Percentiles rank a stretch among this genome's conserved stretches.
phyloP scores from a whole-genome alignment of 2,329 filamentous ascomycete species.

The Hypoxylon sp. region DNA sequence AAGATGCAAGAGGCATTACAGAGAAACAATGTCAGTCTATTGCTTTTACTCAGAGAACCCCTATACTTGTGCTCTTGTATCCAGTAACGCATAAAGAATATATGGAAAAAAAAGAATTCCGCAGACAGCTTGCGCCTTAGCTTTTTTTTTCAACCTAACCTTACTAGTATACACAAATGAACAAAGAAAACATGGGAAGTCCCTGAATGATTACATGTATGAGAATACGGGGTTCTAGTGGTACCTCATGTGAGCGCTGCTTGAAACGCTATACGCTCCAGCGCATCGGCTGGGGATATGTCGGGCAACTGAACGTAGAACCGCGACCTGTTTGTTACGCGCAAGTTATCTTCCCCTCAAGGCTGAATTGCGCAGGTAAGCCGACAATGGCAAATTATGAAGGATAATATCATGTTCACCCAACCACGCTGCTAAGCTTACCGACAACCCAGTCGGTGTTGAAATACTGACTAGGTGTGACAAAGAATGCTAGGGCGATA shows the following conservation, averaged over 20 bases:
- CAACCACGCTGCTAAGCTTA: slow-evolving; percentile 27
- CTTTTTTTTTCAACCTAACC: slow-evolving; percentile 27
- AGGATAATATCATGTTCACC: slow-evolving; percentile 31
- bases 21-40: slow-evolving; percentile 21
- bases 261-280: slow-evolving; percentile 11
- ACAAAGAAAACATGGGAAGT: slow-evolving; percentile 22
- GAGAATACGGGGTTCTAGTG: slow-evolving; percentile 9
- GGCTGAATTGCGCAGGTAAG: slow-evolving; percentile 8
- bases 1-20: neutral
- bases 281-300: slow-evolving; percentile 1
- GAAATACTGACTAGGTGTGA: slow-evolving; percentile 66
- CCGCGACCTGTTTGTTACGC: slow-evolving; percentile 7
- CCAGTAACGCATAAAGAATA: neutral
- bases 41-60: slow-evolving; percentile 11
- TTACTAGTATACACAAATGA: slow-evolving; percentile 34
- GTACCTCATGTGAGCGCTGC: slow-evolving; percentile 8
- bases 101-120: neutral
- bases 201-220: slow-evolving; percentile 15
- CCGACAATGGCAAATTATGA: neutral
- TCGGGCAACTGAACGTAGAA: slow-evolving; percentile 13
- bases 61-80: slow-evolving; percentile 23
- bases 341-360: slow-evolving; percentile 12
- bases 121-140: slow-evolving; percentile 21
- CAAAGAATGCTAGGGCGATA: slow-evolving; percentile 73
- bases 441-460: slow-evolving; percentile 54